Conservation (phyloP, 1,284 basidiomycete species). For the Vanrija sp. region DNA sequence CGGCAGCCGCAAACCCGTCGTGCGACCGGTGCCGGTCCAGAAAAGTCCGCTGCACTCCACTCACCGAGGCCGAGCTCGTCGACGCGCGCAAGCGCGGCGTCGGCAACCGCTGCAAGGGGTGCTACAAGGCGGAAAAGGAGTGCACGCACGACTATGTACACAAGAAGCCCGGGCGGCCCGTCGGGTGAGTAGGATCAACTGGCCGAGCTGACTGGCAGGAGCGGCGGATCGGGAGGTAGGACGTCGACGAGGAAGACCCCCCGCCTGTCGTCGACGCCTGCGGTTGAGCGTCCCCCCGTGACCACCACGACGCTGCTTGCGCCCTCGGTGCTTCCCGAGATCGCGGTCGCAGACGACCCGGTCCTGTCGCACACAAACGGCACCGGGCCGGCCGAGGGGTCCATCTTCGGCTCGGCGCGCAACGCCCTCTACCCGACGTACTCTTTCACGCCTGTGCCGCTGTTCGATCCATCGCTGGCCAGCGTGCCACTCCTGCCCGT, state of each 20-base stretch:
- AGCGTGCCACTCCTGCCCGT: no score
- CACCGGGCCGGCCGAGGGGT: conserved; percentile 4
- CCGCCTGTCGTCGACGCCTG: no score
- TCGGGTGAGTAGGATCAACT: conserved; percentile 7
- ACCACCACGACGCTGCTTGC: no score
- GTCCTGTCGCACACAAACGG: background rate
- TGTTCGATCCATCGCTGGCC: background rate
- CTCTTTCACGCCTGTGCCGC: background rate
- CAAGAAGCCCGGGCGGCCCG: conserved; percentile 17
- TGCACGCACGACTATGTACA: conserved; percentile 15
- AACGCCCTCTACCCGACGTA: background rate
- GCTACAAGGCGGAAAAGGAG: conserved; percentile 3
- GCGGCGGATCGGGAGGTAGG: background rate
- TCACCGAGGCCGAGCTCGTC: background rate
- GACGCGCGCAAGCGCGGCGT: background rate
- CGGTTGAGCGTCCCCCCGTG: no score
- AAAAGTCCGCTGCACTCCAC: conserved; percentile 5
- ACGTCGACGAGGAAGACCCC: background rate
- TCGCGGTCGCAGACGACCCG: no score
- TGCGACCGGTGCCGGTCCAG: conserved; percentile 7
- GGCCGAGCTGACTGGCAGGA: background rate
- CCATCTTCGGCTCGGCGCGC: conserved; percentile 13
- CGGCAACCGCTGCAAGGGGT: conserved; percentile 5
- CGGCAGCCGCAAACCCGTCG: background rate
- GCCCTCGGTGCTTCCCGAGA: no score